Evolutionary conservation across 306 rosid species (phyloP).

Genomic region (Abrus precatorius): DNA sequence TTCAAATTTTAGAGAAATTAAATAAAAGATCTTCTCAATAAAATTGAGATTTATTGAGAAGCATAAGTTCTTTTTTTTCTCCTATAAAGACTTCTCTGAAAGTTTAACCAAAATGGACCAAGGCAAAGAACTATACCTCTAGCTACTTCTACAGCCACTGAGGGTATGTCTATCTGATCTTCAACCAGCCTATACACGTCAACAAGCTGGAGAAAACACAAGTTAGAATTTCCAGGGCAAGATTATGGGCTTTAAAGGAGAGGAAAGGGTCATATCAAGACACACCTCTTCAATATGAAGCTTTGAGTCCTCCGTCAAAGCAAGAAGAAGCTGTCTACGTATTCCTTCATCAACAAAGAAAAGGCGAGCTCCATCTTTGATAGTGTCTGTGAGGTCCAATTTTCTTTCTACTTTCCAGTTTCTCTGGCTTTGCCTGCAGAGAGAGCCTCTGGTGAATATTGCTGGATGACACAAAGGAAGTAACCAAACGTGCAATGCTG

Average conservation of each 20-base stretch:
- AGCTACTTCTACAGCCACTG: slow-evolving; percentile 90
- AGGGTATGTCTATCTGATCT: slow-evolving; percentile 84
- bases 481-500: slow-evolving; percentile 38
- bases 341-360: slow-evolving; percentile 88
- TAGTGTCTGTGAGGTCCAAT: slow-evolving; percentile 94
- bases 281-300: slow-evolving; percentile 95
- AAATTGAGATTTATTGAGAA: too few species aligned
- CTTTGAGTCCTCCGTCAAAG: slow-evolving; percentile 96
- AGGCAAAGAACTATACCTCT: slow-evolving; percentile 63
- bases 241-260: slow-evolving; percentile 19
- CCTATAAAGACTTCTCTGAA: too few species aligned
- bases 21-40: too few species aligned
- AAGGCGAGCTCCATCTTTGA: slow-evolving; percentile 97
- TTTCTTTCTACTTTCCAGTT: slow-evolving; percentile 66
- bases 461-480: slow-evolving; percentile 41
- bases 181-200: slow-evolving; percentile 92
- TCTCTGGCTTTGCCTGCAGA: slow-evolving; percentile 66
- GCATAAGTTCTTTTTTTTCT: too few species aligned
- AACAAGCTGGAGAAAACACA: slow-evolving; percentile 74
- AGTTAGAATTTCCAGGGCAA: slow-evolving; percentile 42
- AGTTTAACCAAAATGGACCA: too few species aligned
- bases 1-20: too few species aligned
- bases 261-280: slow-evolving; percentile 27
- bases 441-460: slow-evolving; percentile 41
- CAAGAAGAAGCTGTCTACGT: slow-evolving; percentile 93